phyloP scores from a whole-genome alignment of 164 flowering plant species.

The Amborella trichopoda region DNA sequence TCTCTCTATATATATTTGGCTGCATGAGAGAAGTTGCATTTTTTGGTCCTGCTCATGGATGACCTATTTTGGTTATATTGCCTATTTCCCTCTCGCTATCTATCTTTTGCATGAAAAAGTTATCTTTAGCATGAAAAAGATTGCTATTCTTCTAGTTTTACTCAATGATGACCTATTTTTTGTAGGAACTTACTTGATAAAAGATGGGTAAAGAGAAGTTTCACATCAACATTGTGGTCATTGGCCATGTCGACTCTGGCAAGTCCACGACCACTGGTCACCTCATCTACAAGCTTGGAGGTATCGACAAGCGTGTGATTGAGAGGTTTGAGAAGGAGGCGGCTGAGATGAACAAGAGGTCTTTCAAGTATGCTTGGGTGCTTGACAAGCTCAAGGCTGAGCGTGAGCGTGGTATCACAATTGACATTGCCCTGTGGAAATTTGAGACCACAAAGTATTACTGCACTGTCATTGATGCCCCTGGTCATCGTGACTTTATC shows the following conservation, averaged over 20 bases:
- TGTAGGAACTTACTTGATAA: background rate
- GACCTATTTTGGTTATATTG: background rate
- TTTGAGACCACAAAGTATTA: slow-evolving; percentile 81
- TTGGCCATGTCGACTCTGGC: slow-evolving; percentile 72
- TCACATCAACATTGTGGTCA: slow-evolving; percentile 55
- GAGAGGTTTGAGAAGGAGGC: slow-evolving; percentile 87
- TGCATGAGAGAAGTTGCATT: no score
- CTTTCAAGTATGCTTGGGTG: slow-evolving; percentile 84
- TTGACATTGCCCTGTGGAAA: slow-evolving; percentile 78
- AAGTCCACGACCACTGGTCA: slow-evolving; percentile 72
- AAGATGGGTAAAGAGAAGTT: slow-evolving; percentile 57
- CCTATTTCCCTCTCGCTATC: background rate
- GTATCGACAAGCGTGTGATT: slow-evolving; percentile 86
- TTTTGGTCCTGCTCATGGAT: no score
- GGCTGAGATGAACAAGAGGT: slow-evolving; percentile 88
- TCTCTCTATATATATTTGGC: no score
- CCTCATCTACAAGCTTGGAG: slow-evolving; percentile 80
- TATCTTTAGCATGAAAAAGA: background rate
- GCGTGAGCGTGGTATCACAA: slow-evolving; percentile 84
- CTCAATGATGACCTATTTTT: background rate
- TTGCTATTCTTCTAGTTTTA: background rate
- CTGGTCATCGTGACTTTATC: slow-evolving; percentile 79
- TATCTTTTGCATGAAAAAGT: background rate
- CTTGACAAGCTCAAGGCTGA: slow-evolving; percentile 83
- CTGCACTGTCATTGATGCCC: slow-evolving; percentile 86